A percentile compares a stretch with the other conserved stretches of the same genome.
Conservation (phyloP, 331 rosid species). For the Phaseolus coccineus region DNA sequence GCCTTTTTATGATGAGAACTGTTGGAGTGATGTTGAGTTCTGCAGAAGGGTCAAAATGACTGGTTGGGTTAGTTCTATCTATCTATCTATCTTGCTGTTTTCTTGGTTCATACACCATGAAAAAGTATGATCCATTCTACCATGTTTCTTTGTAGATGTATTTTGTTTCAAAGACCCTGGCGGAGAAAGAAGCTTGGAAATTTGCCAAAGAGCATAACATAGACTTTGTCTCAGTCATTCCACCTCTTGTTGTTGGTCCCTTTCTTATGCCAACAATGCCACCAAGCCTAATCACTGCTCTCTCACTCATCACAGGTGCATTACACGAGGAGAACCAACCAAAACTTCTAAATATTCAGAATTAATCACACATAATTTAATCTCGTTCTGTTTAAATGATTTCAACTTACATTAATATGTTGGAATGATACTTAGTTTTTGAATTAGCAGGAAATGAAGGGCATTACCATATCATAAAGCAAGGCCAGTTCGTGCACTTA, state of each 20-base stretch:
- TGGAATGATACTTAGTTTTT: too few species aligned
- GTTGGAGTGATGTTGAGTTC: slow-evolving; percentile 75
- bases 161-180: slow-evolving; percentile 79
- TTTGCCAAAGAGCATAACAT: slow-evolving; percentile 67
- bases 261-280: slow-evolving; percentile 73
- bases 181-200: slow-evolving; percentile 87
- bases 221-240: slow-evolving; percentile 69
- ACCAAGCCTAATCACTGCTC: slow-evolving; percentile 78
- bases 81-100: neutral
- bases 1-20: slow-evolving; percentile 54
- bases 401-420: too few species aligned
- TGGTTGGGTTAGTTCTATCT: slow-evolving; percentile 66
- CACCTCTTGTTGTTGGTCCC: slow-evolving; percentile 79
- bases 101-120: neutral
- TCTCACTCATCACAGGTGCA: slow-evolving; percentile 68
- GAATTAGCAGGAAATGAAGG: slow-evolving; percentile 59
- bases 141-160: slow-evolving; percentile 61
- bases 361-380: too few species aligned
- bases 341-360: too few species aligned
- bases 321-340: too few species aligned
- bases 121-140: too few species aligned
- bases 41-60: slow-evolving; percentile 66
- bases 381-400: too few species aligned
- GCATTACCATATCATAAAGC: slow-evolving; percentile 70
- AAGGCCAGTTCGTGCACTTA: slow-evolving; percentile 72